Evolutionary conservation across 345 rosid genomes (phyloP).

Genomic region (Pistacia vera): DNA sequence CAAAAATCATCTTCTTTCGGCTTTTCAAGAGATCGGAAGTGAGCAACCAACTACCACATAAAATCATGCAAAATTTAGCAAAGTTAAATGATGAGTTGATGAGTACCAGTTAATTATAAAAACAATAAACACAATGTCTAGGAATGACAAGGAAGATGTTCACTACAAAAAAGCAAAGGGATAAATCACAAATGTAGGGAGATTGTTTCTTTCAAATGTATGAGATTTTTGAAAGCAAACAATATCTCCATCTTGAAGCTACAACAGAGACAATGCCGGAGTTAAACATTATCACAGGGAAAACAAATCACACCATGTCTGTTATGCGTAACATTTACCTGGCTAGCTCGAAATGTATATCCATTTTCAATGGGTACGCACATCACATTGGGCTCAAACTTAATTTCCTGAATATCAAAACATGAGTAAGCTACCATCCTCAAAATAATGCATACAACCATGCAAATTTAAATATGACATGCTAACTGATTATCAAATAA

Average conservation of each 20-base stretch:
- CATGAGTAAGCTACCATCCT: slow-evolving; percentile 5
- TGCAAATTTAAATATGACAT: not conserved
- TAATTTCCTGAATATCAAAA: slow-evolving; percentile 11
- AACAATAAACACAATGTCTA: not conserved
- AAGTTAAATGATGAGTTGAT: not conserved
- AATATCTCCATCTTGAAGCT: slow-evolving; percentile 84
- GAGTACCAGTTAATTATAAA: no score
- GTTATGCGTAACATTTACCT: not conserved
- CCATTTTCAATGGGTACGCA: no score
- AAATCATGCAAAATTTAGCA: slow-evolving; percentile 14
- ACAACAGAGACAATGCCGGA: slow-evolving; percentile 20
- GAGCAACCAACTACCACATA: slow-evolving; percentile 60
- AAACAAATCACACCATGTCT: not conserved
- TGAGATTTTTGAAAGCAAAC: slow-evolving; percentile 66
- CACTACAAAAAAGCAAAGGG: not conserved
- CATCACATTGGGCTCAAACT: no score
- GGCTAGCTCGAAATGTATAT: no score
- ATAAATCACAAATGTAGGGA: not conserved
- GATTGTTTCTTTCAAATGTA: slow-evolving; percentile 27
- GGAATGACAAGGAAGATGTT: no score
- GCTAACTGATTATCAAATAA: not conserved
- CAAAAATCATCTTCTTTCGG: slow-evolving; percentile 90
- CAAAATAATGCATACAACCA: not conserved
- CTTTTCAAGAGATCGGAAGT: slow-evolving; percentile 82
- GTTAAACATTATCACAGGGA: slow-evolving; percentile 4